Base-by-base conservation (phyloP, 768 basidiomycete species). In the Panaeolus papilionaceus region DNA sequence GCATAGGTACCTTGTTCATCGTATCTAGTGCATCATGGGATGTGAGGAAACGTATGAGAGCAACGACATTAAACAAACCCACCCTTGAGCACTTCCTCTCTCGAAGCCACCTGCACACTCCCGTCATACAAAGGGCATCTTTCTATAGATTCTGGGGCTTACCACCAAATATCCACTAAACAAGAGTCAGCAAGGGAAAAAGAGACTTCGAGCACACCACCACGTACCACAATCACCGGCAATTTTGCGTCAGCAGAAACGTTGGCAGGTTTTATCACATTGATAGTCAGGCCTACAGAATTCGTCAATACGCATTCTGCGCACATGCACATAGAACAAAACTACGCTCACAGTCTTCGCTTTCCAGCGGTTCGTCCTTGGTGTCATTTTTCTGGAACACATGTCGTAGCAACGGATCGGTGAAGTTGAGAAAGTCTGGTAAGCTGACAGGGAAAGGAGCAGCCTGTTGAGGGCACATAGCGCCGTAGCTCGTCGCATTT, bases 101-200 rank as follows among this genome's bases (percentile, higher is more conserved):
- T 77, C 74, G 51, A 78, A 77, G 0, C 76, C 77, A 18, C 73
- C 75, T 74, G 44, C 42, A 64, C n/a, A 42, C 33, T 66, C 18
- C 45, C 12, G 42, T n/a, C 23, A 26, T 14, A 18, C 16, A 37
- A 42, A 16, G 20, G 37, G 3, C 37, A 38, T n/a, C 40, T 5
- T 38, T 18, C 5, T 23, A 6, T 23, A 54, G 4, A 39, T 2
- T 8, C 23, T 2, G 38, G 6, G 2, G 38, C 63, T 67, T 64
- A 75, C 84, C 83, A 40, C 83, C 83, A 63, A 74, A 83, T 28
- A 85, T 83, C 84, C 83, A 85, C 83, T 84, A 10, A 12, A 33
- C 23, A 4, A 3, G 10, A 58, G 58, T 23, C 10, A n/a, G 7
- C 64, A 38, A 62, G 14, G 33, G 12, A 12, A 10, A 33, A 10